Conservation (phyloP, 768 basidiomycete species). For the Agaricus sinodeliciosus region DNA sequence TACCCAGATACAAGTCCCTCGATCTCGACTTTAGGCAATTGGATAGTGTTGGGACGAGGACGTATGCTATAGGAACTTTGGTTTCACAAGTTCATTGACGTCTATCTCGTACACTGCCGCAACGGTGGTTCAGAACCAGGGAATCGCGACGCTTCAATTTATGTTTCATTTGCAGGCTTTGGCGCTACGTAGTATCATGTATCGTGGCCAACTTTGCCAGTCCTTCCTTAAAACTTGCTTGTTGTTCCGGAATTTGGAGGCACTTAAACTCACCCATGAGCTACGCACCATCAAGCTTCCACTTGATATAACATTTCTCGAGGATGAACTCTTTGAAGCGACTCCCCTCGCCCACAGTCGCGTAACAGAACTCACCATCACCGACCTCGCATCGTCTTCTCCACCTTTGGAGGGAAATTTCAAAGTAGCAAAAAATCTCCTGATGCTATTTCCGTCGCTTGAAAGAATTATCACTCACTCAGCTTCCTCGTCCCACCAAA, state of each 20-base stretch:
- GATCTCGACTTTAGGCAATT: not conserved
- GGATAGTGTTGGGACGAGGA: not conserved
- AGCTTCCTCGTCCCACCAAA: not conserved
- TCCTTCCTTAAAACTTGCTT: not conserved
- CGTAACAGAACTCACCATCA: not conserved
- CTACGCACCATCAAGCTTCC: not conserved
- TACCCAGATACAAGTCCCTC: not conserved
- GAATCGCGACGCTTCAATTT: not conserved
- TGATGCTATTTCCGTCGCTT: slow-evolving; percentile 2
- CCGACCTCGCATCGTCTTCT: not conserved
- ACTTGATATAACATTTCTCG: not conserved
- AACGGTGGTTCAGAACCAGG: not conserved
- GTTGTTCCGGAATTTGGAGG: not conserved
- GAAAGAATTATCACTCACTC: not conserved
- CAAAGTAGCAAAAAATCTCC: not conserved
- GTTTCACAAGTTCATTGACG: not conserved
- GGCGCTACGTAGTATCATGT: not conserved
- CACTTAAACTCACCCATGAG: not conserved
- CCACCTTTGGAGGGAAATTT: not conserved
- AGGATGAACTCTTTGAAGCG: not conserved
- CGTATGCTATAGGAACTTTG: not conserved
- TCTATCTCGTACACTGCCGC: not conserved
- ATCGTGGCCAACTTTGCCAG: not conserved
- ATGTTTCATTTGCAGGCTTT: not conserved
- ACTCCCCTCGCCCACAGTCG: not conserved